Conservation (phyloP, 495 filamentous ascomycete species). For the Elaphomyces granulatus region DNA sequence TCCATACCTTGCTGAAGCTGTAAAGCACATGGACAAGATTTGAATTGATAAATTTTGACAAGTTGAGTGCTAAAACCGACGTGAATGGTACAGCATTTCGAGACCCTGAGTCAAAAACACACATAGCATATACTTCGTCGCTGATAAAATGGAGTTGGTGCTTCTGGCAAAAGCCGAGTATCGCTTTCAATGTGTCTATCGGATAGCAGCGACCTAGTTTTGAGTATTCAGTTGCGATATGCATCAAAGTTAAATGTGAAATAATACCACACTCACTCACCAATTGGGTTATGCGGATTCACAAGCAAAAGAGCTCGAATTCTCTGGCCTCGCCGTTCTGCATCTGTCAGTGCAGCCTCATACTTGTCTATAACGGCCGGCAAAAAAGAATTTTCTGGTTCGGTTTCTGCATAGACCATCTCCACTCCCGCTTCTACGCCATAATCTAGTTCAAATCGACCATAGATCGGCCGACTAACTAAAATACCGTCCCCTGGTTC, state of each 20-base stretch:
- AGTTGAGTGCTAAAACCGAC: conserved; percentile 38
- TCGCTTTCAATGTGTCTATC: conserved; percentile 25
- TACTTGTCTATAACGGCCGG: conserved; percentile 18
- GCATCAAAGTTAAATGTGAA: too few relatives aligned
- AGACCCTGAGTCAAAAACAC: conserved; percentile 28
- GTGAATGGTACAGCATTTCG: conserved; percentile 26
- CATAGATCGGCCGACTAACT: conserved; percentile 27
- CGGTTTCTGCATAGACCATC: conserved; percentile 23
- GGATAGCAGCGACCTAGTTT: conserved; percentile 41
- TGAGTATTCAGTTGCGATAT: too few relatives aligned
- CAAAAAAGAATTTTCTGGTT: conserved; percentile 17
- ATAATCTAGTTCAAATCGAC: conserved; percentile 28
- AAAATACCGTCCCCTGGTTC: conserved; percentile 32
- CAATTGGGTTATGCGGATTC: conserved; percentile 36
- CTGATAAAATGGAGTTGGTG: conserved; percentile 43
- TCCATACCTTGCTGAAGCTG: conserved; percentile 36
- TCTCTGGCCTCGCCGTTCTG: conserved; percentile 7
- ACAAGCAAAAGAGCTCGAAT: conserved; percentile 15
- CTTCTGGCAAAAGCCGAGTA: conserved; percentile 39
- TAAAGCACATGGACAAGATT: conserved; percentile 42
- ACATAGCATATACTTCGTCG: conserved; percentile 51
- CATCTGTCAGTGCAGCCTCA: conserved; percentile 15
- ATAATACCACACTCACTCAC: conserved; percentile 7
- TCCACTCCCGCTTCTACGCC: conserved; percentile 22
- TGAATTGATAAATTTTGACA: conserved; percentile 33